Base-by-base conservation (phyloP, 805 yeast species). In the Candida morakotiae region DNA sequence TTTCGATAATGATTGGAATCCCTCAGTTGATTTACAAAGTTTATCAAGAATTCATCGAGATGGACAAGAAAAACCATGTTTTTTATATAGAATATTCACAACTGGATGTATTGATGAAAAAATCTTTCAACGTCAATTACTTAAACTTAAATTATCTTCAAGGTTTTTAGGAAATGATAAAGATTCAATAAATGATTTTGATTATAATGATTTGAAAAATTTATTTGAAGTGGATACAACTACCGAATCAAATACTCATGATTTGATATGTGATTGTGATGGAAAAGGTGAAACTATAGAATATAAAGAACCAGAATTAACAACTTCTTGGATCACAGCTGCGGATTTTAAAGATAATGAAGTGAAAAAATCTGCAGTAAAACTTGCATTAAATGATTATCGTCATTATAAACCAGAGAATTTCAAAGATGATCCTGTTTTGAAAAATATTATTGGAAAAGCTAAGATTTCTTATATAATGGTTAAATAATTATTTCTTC, bases 1-100 rank as follows among this genome's bases (percentile, higher is more conserved):
- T 16, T 83, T 86, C 52, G 98, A 93, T 55, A 87, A 93, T 45
- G 98, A 93, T 53, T 93, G 98, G 98, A 93, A 93, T 46, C 98
- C 98, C 0, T 78, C 96, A 0, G 72, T 82, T 9, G 98, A 93
- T 53, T 57, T 84, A 23, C 98, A 93, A 56, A 95, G 97, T 0
- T 86, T 91, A 94, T 95, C 97, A 1, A 66, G 98, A 44, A 81
- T 93, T 5, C 96, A 91, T 53, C 69, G 98, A 49, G 97, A 91
- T 56, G 98, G 98, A 0, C 98, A 93, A 55, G 75, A 61, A 33
- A 73, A 62, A 32, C 87, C 87, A 0, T 93, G 88, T 9, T 82
- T 66, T 53, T 80, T 91, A 21, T 93, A 93, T 53, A 70, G 98
- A 46, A 58, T 93, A 14, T 61, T 93, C 29, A 83, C 95, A 0